Base-by-base conservation (phyloP, 208 protist genomes). In the Balamuthia mandrillaris region DNA sequence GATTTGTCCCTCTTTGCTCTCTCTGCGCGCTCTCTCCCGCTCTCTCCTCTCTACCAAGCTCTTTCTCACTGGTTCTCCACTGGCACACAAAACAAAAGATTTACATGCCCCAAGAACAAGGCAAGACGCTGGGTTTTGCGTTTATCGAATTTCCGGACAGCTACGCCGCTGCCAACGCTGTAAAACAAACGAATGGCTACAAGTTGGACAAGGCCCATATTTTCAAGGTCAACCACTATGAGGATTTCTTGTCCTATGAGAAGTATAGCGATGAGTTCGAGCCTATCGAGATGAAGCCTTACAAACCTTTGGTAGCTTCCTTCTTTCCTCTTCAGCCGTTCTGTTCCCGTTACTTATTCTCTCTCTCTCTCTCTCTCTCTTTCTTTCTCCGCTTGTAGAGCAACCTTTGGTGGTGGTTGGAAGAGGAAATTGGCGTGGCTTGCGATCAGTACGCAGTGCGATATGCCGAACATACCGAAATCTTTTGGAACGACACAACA, bases 341-440 rank as follows among this genome's bases (percentile, higher is more conserved):
- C 54, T 63, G 54, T 24, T 9, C 24, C 33, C 24, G n/a, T 63
- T 21, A 29, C 10, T 70, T 61, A 61, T 5, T 35, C 33, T 29
- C n/a, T 61, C 24, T 10, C 54, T 61, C 54, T 35, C 54, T 10
- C 61, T 6, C 10, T 37, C 14, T n/a, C n/a, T n/a, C n/a, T n/a
- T n/a, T n/a, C n/a, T n/a, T n/a, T n/a, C 61, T 70, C 24, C 41
- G 31, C 39, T 29, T 7, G 51, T 39, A 60, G 51, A 54, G 51
- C 41, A 63, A 81, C 52, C 35, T 81, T 31, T 63, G 33, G 51
- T 81, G 74, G 74, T 81, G 45, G 51, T 54, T 81, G 7, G 65
- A 52, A 5, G 74, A 81, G 44, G 68, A 78, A 29, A 41, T 47
- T 9, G 51, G 45, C 0, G 37, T 65, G 31, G 74, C 51, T 1